Base-by-base conservation (phyloP, 2,329 filamentous ascomycete species). In the Hypoxylon sp. region DNA sequence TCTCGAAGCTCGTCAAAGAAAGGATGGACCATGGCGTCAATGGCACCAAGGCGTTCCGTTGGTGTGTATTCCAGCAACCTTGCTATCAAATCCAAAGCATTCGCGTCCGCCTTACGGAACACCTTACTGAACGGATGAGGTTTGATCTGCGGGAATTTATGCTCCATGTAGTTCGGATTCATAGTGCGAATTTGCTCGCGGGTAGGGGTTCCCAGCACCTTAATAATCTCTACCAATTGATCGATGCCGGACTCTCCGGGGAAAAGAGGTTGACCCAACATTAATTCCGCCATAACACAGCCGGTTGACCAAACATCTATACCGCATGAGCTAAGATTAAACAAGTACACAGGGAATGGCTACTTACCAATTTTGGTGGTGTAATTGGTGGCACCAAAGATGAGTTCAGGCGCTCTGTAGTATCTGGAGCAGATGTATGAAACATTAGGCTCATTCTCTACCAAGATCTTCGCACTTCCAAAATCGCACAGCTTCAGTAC, bases 161-260 rank as follows among this genome's bases (percentile, higher is more conserved):
- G 96, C 85, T 99, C 96, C 96, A 99, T 99, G 83, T 99, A 99
- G 83, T 99, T 99, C 66, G 96, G 96, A 83, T 99, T 99, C 96
- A 99, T 99, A 73, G 96, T 99, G 75, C 96, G 93, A 78, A 99
- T 99, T 82, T 99, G 96, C 81, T 99, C 96, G 72, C 96, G 89
- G 37, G 96, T 98, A 17, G 96, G 96, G 17, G 96, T 99, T 67
- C 96, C 96, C 68, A 99, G 85, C 59, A 99, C 95, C 85, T 99
- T 99, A 87, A 99, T 99, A 80, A 99, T 99, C 83, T 99, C 96
- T 50, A 99, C 96, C 54, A 99, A 86, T 81, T 99, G 96, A 80
- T 99, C 96, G 77, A 99, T 99, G 72, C 96, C 96, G 53, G 96
- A 99, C 82, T 99, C 96, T 77, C 96, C 96, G 27, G 96, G 96